Evolutionary conservation across 2,329 filamentous ascomycete genomes (phyloP), one percentile per base, ranked within the genome.

Genomic region (Sodiomyces alkalinus): DNA sequence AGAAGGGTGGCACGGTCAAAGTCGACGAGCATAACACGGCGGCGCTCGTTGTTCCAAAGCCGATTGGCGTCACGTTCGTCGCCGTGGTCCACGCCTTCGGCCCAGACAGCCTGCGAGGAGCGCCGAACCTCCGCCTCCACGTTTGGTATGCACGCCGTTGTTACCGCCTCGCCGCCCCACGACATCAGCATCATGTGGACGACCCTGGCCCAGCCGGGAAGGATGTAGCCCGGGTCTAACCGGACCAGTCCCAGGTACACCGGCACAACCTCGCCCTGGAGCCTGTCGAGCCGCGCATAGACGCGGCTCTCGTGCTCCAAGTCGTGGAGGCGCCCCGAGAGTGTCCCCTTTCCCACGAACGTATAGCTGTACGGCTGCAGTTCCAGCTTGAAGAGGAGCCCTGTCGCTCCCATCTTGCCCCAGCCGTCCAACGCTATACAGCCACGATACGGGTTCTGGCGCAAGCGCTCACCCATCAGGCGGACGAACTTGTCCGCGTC

Each of bases 111-210:
- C 27, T 30, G 30, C 26, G 22, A 32, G 9, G 36, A 41, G 7
- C 31, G 34, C 26, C 21, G 22, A 17, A 29, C 27, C 26, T 38
- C 27, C 13, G 21, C 15, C 18, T 5, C 4, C n/a, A n/a, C n/a
- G n/a, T n/a, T n/a, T n/a, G n/a, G n/a, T n/a, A n/a, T n/a, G n/a
- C n/a, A n/a, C n/a, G n/a, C n/a, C n/a, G n/a, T n/a, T n/a, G n/a
- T n/a, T n/a, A n/a, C n/a, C n/a, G n/a, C n/a, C 26, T 39, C 34
- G 15, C 42, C 39, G 6, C 15, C 37, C 41, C 41, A 43, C 17
- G 38, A 39, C 39, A 44, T 41, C n/a, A 44, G 33, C 39, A 44
- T 35, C 36, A 41, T 40, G 22, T 39, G 17, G 13, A 37, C 13
- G 21, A 40, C 29, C 13, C 22, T 28, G 7, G 22, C 29, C n/a